Base-by-base conservation (phyloP, 116 monocot genomes). In the Cymodocea nodosa region DNA sequence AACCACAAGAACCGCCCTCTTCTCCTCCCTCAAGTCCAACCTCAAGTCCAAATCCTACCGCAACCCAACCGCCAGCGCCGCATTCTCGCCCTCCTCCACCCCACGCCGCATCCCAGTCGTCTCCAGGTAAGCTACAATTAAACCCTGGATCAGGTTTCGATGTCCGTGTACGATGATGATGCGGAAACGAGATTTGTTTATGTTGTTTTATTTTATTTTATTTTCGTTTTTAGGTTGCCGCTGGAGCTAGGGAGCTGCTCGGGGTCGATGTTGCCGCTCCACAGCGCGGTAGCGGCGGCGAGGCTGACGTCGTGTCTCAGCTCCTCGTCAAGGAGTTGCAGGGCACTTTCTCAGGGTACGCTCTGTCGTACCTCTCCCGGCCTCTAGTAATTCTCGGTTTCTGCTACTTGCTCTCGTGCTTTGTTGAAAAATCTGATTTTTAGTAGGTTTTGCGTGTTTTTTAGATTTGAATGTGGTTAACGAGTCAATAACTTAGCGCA, bases 291-390 rank as follows among this genome's bases (percentile, higher is more conserved):
- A 35, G 82, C 86, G 39, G 74, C 74, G 51, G 82, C 86, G 15
- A 76, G 82, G 74, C 56, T 86, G 72, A 86, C 82, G 20, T 82
- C 86, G 51, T 44, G 82, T 16, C 71, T 86, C 71, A 82, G 86
- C 69, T 68, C 76, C 50, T 51, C 82, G 48, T 82, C 86, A 4
- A 66, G 68, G 65, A 77, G 74, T 74, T 79, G 76, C 55, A 70
- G 79, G 50, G 82, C 76, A 57, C 71, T 86, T 44, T 82, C 86
- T 51, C 86, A 79, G 82, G 86, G 86, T 86, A 86, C 73, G 64
- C 68, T 79, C 63, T 82, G 78, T 70, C 67, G 78, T 62, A 78
- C 81, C 75, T 81, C 72, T 69, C 85, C 85, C 54, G 70, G 84
- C 49, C 81, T 81, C 77, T 84, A 84, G 67, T 54, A 65, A 48